Evolutionary conservation across 225 moss, liverwort and hornwort species (phyloP), one percentile per base, ranked within the genome.

Genomic region (Climacium dendroides): DNA sequence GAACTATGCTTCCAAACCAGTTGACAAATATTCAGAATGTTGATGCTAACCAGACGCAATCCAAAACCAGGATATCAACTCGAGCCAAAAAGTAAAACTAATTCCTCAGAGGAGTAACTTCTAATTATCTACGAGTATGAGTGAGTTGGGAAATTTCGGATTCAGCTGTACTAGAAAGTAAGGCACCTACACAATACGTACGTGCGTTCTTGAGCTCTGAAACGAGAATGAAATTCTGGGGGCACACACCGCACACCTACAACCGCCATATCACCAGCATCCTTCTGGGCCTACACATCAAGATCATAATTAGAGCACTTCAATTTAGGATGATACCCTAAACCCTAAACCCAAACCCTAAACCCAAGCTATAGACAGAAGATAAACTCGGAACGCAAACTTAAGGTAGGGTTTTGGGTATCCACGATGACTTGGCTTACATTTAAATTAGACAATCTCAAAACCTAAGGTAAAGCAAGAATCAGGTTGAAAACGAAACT

Each of bases 121-220:
- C 66, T 15, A 69, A 81, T 57, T 78, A 78, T 79, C 80, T 43
- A 81, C 57, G 41, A 83, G 73, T 54, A 78, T 37, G 16, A 90
- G 74, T 75, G 80, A 85, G 45, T 43, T 73, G 16, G 29, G 17
- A 86, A 20, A 67, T 78, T 74, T 34, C 9, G 61, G 69, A 86
- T 74, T 67, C 45, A 80, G 73, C 63, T 77, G 85, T 87, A 82
- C 66, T 28, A 82, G 81, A 87, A 88, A 88, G 90, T 69, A 82
- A 86, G 92, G 83, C 80, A 94, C 92, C 90, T 94, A 93, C 92
- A 85, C 88, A 90, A 89, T 72, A 96, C 98, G 90, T 96, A 96
- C 98, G 98, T 98, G 92, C 98, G 98, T 93, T 96, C 98, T 92
- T 92, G 96, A 92, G 98, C 98, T 89, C 92, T 89, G 87, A 92